Evolutionary conservation across 768 basidiomycete genomes (phyloP).

Genomic region (Leccinellum albellum): DNA sequence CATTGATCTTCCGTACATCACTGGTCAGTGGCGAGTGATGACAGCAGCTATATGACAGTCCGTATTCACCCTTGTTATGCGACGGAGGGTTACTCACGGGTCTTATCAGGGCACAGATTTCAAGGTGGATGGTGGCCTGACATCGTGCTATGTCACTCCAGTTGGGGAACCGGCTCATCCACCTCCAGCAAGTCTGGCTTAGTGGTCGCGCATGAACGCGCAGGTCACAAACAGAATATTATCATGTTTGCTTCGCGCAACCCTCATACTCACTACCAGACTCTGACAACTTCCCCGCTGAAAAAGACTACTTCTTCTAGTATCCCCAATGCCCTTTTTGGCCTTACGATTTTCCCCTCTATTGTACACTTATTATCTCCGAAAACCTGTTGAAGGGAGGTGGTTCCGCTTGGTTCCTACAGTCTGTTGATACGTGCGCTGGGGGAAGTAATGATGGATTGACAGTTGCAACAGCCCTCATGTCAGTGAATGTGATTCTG

Average conservation of each 20-base stretch:
- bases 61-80: constrained; percentile 22
- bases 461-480: not conserved
- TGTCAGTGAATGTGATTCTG: not conserved
- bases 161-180: constrained; percentile 69
- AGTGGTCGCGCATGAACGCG: not conserved
- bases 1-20: constrained; percentile 2
- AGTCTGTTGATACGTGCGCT: not conserved
- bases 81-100: constrained; percentile 2
- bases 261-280: not conserved
- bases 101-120: constrained; percentile 76
- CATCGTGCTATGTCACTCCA: constrained; percentile 90
- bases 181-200: constrained; percentile 66
- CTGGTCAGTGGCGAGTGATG: constrained; percentile 78
- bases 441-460: not conserved
- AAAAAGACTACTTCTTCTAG: not conserved
- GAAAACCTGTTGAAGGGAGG: not conserved
- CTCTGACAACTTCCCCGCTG: not conserved
- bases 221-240: not conserved
- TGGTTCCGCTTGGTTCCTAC: not conserved
- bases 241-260: not conserved
- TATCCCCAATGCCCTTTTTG: too few relatives aligned
- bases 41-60: constrained; percentile 95
- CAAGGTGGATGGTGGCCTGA: constrained; percentile 92
- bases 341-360: not conserved
- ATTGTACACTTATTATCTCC: not conserved